Evolutionary conservation across 2,329 filamentous ascomycete species (phyloP).

Genomic region (Aureobasidium lini): DNA sequence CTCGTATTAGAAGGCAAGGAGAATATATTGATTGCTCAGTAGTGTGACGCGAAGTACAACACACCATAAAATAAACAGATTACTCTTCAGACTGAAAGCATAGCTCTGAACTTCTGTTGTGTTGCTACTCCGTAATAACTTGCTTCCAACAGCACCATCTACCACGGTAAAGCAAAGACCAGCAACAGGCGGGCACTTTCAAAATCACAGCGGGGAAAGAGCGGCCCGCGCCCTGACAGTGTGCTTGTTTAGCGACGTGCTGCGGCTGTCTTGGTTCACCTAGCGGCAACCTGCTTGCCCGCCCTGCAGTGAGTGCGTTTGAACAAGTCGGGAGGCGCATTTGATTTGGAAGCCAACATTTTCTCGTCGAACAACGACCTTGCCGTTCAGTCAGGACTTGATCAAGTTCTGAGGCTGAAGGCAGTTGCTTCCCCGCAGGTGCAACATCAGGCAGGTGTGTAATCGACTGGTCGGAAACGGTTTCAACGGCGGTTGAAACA

Average conservation of each 20-base stretch:
- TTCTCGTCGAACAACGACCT: neutral
- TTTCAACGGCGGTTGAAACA: neutral
- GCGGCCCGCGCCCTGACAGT: conserved; percentile 6
- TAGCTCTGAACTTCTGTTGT: neutral
- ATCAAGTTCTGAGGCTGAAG: neutral
- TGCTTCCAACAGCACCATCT: neutral
- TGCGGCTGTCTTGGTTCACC: neutral
- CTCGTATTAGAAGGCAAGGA: neutral
- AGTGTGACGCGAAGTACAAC: neutral
- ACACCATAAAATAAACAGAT: neutral
- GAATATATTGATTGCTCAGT: neutral
- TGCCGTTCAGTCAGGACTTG: neutral
- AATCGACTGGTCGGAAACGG: conserved; percentile 5
- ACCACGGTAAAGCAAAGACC: conserved; percentile 1
- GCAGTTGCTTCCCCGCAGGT: neutral
- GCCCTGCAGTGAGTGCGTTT: neutral
- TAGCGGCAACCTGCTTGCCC: neutral
- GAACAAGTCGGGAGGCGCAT: neutral
- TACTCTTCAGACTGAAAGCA: neutral
- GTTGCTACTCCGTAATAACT: neutral
- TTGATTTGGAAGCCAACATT: neutral
- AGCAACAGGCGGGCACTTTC: neutral
- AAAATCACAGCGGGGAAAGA: neutral
- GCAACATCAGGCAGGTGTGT: neutral
- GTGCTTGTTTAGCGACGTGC: neutral